Percentiles rank a stretch among this genome's conserved stretches.
phyloP scores from a whole-genome alignment of 495 filamentous ascomycete species.

The Tetracladium marchalianum region DNA sequence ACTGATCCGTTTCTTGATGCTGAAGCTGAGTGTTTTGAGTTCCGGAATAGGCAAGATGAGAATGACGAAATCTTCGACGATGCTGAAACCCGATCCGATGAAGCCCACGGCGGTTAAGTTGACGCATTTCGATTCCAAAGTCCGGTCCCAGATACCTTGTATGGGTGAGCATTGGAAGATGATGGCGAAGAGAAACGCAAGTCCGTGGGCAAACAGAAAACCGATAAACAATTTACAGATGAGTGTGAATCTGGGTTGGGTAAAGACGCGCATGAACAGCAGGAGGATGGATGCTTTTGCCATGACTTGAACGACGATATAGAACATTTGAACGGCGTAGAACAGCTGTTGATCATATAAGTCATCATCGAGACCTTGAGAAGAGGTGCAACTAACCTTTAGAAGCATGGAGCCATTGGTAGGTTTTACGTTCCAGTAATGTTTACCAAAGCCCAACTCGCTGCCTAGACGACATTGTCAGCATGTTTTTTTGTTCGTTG shows the following conservation, averaged over 20 bases:
- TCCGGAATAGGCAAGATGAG: slow-evolving; percentile 27
- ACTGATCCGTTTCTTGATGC: slow-evolving; percentile 27
- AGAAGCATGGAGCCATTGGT: neutral
- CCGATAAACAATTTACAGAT: slow-evolving; percentile 22
- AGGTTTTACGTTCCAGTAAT: slow-evolving; percentile 11
- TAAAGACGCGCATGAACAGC: slow-evolving; percentile 42
- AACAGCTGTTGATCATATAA: slow-evolving; percentile 2
- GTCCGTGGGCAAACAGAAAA: slow-evolving; percentile 25
- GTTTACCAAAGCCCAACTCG: slow-evolving; percentile 8
- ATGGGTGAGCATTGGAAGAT: slow-evolving; percentile 36
- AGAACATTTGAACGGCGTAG: slow-evolving; percentile 27
- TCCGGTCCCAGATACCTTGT: slow-evolving; percentile 19
- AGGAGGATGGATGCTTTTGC: slow-evolving; percentile 33
- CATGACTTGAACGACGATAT: slow-evolving; percentile 28
- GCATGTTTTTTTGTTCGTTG: neutral
- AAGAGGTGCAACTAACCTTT: neutral
- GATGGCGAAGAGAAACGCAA: slow-evolving; percentile 27
- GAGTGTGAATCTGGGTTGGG: slow-evolving; percentile 21
- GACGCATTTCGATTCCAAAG: slow-evolving; percentile 19
- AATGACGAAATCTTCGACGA: slow-evolving; percentile 28
- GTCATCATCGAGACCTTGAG: neutral
- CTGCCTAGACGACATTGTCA: neutral
- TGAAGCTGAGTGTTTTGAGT: slow-evolving; percentile 23
- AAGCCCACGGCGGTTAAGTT: slow-evolving; percentile 22
- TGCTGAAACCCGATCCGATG: slow-evolving; percentile 24